A percentile compares a stretch with the other conserved stretches of the same genome.
Conservation (phyloP, 2,329 filamentous ascomycete species). For the Colletotrichum neosansevieriae region DNA sequence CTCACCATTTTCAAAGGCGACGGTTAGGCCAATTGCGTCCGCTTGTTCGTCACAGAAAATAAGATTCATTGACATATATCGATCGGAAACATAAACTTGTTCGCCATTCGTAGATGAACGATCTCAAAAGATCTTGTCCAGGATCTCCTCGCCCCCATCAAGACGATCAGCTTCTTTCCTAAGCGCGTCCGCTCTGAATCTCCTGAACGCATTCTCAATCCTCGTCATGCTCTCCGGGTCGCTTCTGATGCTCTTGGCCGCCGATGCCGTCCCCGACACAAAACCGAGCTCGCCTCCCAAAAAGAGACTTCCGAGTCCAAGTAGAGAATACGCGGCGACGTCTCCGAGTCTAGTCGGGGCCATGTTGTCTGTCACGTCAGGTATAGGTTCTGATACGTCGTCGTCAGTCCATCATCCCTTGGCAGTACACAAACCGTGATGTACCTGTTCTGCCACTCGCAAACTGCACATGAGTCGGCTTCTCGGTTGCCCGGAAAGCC, state of each 20-base stretch:
- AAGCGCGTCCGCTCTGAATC: constrained; percentile 73
- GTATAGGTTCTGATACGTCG: constrained; percentile 63
- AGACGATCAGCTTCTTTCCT: constrained; percentile 68
- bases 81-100: no score
- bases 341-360: constrained; percentile 70
- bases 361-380: constrained; percentile 69
- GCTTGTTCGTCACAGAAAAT: no score
- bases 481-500: constrained; percentile 70
- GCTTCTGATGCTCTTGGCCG: constrained; percentile 62
- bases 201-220: constrained; percentile 73
- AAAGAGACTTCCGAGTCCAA: constrained; percentile 71
- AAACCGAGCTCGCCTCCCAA: constrained; percentile 74
- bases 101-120: no score
- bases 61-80: no score
- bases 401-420: neutral
- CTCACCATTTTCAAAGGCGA: no score
- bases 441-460: constrained; percentile 69
- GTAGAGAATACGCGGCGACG: constrained; percentile 72
- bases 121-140: constrained; percentile 23
- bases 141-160: constrained; percentile 51
- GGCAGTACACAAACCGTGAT: constrained; percentile 16
- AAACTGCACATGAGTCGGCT: constrained; percentile 72
- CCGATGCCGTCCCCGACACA: constrained; percentile 66
- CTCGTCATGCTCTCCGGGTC: constrained; percentile 66
- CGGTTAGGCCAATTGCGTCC: no score